Percentiles rank a stretch among this genome's conserved stretches.
These are phyloP conservation scores for Oenanthe sinensis DNA, from an alignment of 129 eudicot genomes.

Conservation along the genomic window DNA sequence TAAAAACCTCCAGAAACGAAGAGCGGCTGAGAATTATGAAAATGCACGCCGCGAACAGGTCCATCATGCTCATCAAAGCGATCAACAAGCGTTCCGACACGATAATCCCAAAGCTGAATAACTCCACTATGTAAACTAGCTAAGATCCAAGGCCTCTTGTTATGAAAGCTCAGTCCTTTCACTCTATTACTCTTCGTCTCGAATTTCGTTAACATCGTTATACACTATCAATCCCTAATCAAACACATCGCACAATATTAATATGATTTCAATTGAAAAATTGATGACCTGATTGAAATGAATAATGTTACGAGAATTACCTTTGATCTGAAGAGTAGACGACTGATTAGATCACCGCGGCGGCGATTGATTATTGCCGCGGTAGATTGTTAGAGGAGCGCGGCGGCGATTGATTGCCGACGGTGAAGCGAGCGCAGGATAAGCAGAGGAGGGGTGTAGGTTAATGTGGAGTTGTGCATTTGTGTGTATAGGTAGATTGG, in stretches of 20 bases:
- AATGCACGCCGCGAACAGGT: conserved; percentile 85
- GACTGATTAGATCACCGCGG: not conserved
- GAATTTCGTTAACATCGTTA: conserved; percentile 6
- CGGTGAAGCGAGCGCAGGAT: conserved; percentile 5
- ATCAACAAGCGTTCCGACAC: conserved; percentile 83
- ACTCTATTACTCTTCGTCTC: conserved; percentile 28
- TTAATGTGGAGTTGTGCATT: not conserved
- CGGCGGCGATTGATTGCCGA: conserved; percentile 1
- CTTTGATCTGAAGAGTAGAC: not conserved
- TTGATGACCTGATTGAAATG: not conserved
- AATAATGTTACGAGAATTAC: not conserved
- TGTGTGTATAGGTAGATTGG: too few species aligned
- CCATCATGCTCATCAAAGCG: conserved; percentile 81
- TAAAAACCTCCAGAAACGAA: conserved; percentile 72
- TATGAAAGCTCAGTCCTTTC: conserved; percentile 61
- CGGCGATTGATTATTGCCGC: too few species aligned
- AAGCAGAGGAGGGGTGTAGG: not conserved
- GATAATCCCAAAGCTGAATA: conserved; percentile 75
- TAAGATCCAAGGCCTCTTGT: conserved; percentile 75
- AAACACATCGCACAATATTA: not conserved
- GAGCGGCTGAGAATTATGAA: conserved; percentile 77
- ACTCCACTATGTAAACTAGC: conserved; percentile 74
- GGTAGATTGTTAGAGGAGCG: too few species aligned
- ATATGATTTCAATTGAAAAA: not conserved
- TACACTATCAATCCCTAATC: not conserved